Evolutionary conservation across 1,284 basidiomycete genomes (phyloP).

Genomic region (Ustilago hordei): DNA sequence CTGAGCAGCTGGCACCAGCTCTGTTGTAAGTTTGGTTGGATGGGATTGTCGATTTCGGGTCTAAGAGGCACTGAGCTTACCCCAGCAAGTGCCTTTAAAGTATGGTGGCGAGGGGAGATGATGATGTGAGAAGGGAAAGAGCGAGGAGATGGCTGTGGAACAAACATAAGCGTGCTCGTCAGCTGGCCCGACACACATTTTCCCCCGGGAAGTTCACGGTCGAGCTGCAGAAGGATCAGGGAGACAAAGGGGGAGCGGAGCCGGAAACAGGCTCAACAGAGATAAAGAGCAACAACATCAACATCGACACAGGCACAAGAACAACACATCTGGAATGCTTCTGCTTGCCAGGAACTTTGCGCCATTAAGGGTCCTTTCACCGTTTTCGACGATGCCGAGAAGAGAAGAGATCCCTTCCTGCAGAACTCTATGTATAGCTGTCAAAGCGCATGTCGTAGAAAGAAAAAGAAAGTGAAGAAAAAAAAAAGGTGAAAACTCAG

Average conservation of each 20-base stretch:
- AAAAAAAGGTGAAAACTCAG: background rate
- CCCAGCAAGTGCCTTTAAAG: no score
- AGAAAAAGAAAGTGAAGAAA: background rate
- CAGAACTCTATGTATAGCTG: background rate
- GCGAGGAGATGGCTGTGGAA: background rate
- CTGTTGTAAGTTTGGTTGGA: background rate
- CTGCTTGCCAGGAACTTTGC: background rate
- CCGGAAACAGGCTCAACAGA: background rate
- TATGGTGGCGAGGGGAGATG: background rate
- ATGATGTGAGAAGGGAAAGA: background rate
- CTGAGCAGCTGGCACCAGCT: background rate
- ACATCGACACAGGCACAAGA: constrained; percentile 2
- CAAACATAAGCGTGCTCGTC: background rate
- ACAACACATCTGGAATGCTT: background rate
- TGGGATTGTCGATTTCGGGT: no score
- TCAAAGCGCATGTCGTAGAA: background rate
- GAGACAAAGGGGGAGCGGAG: background rate
- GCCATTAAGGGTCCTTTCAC: constrained; percentile 1
- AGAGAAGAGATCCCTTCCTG: background rate
- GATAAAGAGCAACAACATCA: background rate
- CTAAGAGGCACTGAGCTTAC: no score
- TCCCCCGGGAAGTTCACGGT: background rate
- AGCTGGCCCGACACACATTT: background rate
- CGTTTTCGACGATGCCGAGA: background rate
- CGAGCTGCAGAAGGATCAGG: background rate